Evolutionary conservation across 2,329 filamentous ascomycete species (phyloP), one percentile per base, ranked within the genome.

Genomic region (Monilinia aucupariae): DNA sequence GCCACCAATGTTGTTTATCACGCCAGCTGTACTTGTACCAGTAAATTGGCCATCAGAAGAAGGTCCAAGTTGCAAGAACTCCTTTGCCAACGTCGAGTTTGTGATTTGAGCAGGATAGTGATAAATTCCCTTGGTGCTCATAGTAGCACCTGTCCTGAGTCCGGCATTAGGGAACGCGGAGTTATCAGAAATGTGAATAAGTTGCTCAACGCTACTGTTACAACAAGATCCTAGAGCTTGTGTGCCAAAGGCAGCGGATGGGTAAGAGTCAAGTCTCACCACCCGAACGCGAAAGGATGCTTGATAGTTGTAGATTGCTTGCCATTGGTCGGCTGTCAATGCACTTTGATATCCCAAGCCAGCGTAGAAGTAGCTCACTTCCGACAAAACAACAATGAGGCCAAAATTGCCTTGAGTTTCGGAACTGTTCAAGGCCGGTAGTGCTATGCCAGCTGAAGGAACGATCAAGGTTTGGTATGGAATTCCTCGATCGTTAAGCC

Each of bases 401-500:
- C 82, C 83, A 68, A 80, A 86, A 71, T 84, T 85, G 65, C 84
- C 84, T 55, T 76, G 71, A 2, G 73, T 76, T 4, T 73, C 74
- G 13, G 63, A 61, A 17, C 76, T 75, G 68, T 81, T 85, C 47
- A 86, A 76, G 0, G 73, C 64, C 0, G 84, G 84, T 39, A 87
- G 77, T 22, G 74, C 65, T 13, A 77, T 74, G 20, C 84, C 84
- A 8, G 69, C 69, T 66, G 81, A 76, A 5, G 82, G 82, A 30
- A 87, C 82, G 22, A 80, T 68, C 12, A 85, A 68, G 4, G 78
- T 76, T 67, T 84, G 75, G 69, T 78, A 86, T 1, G 83, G 82
- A 65, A 87, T 86, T 48, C 84, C 83, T 68, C 86, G 86, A 64
- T 78, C 83, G 67, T 82, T 80, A 6, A 86, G 76, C 27, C 83